These are phyloP conservation scores for Setomelanomma holmii DNA, from an alignment of 2,329 filamentous ascomycete species.

Conservation along the genomic window DNA sequence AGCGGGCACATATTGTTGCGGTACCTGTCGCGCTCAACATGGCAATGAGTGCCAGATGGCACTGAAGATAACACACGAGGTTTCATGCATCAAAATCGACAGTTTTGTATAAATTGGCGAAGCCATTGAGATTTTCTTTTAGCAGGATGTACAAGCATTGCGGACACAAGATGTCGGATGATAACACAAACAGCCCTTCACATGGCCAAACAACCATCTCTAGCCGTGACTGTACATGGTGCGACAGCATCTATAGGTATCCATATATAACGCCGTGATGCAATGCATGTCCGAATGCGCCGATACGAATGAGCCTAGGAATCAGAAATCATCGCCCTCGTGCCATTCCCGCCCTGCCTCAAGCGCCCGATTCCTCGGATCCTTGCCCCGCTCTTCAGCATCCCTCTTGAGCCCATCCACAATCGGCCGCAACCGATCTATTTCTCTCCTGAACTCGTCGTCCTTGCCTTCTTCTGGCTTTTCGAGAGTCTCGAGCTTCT, in stretches of 20 bases:
- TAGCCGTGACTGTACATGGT: not conserved
- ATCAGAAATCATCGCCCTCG: constrained; percentile 62
- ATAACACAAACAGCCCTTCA: too few species aligned
- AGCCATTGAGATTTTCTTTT: too few species aligned
- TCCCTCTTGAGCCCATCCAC: constrained; percentile 52
- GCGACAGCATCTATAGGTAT: not conserved
- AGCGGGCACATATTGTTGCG: too few species aligned
- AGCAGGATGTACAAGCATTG: too few species aligned
- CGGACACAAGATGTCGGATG: too few species aligned
- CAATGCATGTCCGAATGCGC: not conserved
- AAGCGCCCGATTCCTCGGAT: constrained; percentile 59
- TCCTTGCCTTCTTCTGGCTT: constrained; percentile 54
- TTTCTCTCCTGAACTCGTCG: constrained; percentile 51
- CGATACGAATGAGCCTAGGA: not conserved
- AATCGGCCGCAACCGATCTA: constrained; percentile 52
- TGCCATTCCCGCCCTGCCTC: constrained; percentile 63
- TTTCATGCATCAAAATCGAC: too few species aligned
- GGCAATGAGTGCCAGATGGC: too few species aligned
- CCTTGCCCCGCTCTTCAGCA: constrained; percentile 59
- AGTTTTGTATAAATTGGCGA: too few species aligned
- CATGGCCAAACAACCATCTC: too few species aligned
- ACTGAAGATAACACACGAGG: too few species aligned
- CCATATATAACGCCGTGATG: not conserved
- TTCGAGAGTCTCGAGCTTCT: constrained; percentile 40
- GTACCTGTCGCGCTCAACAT: too few species aligned